Percentiles rank a stretch among this genome's conserved stretches.
Evolutionary conservation across 2,329 filamentous ascomycete species (phyloP).

Genomic region (Coniochaeta sp.): DNA sequence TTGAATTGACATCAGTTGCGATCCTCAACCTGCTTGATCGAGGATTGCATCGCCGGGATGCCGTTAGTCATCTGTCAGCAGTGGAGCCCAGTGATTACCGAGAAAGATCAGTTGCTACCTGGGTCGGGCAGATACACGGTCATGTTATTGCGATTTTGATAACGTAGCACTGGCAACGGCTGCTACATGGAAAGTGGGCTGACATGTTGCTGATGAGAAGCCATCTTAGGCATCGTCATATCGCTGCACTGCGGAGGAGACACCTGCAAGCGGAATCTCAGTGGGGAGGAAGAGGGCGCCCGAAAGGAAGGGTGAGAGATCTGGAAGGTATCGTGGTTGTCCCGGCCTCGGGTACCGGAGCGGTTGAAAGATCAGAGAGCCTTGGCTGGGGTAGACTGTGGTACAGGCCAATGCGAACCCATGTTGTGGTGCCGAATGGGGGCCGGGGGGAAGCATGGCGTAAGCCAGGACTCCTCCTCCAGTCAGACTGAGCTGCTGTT

Average conservation of each 20-base stretch:
- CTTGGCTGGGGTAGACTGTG: background rate
- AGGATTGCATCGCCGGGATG: background rate
- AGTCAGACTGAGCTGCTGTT: background rate
- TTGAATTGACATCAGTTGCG: no score
- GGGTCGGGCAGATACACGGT: background rate
- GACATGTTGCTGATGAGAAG: background rate
- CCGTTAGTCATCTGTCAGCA: background rate
- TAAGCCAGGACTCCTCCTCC: background rate
- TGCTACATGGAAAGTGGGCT: background rate
- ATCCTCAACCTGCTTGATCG: no score
- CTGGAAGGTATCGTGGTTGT: background rate
- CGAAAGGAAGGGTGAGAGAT: background rate
- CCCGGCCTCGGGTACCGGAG: background rate
- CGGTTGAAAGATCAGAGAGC: background rate
- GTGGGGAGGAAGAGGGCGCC: background rate
- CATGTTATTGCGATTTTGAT: background rate
- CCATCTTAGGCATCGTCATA: background rate
- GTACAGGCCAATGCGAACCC: background rate
- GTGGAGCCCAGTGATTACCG: background rate
- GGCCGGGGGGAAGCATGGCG: background rate
- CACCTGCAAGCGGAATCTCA: background rate
- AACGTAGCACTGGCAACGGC: background rate
- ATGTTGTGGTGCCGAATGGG: background rate
- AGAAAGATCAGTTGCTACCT: background rate
- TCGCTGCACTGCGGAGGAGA: background rate